Evolutionary conservation across 1,139 yeast genomes (phyloP).

Genomic region (Hyphopichia khmerensis): DNA sequence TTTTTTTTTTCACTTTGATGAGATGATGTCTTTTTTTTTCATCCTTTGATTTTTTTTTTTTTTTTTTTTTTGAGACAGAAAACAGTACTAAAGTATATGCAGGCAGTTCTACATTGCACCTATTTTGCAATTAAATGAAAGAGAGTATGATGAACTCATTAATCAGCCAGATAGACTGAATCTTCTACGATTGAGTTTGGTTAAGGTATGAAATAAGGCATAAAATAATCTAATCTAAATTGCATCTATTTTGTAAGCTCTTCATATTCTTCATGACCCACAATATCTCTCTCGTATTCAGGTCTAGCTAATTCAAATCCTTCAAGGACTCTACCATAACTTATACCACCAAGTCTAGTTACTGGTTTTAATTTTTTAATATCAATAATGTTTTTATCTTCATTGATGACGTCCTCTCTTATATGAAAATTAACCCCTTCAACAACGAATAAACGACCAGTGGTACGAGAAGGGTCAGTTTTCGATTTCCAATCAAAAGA

Average conservation of each 20-base stretch:
- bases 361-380: slow-evolving; percentile 52
- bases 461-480: slow-evolving; percentile 17
- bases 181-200: too few species aligned
- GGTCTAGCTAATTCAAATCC: slow-evolving; percentile 49
- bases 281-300: slow-evolving; percentile 18
- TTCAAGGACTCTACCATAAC: slow-evolving; percentile 43
- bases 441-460: slow-evolving; percentile 45
- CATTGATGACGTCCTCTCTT: slow-evolving; percentile 53
- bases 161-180: too few species aligned
- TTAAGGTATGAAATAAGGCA: too few species aligned
- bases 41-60: background rate
- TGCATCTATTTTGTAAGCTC: too few species aligned
- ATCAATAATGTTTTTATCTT: slow-evolving; percentile 39
- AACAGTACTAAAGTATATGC: too few species aligned
- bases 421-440: slow-evolving; percentile 61
- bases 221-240: too few species aligned
- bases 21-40: slow-evolving; percentile 3
- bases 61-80: too few species aligned
- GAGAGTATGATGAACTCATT: too few species aligned
- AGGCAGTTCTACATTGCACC: too few species aligned
- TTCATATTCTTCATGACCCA: background rate
- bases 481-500: slow-evolving; percentile 48
- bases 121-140: too few species aligned
- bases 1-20: slow-evolving; percentile 1
- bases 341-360: slow-evolving; percentile 55